Percentiles rank a stretch among this genome's conserved stretches.
These are phyloP conservation scores for Fusarium illudens DNA, from an alignment of 2,329 filamentous ascomycete species.

Conservation along the genomic window DNA sequence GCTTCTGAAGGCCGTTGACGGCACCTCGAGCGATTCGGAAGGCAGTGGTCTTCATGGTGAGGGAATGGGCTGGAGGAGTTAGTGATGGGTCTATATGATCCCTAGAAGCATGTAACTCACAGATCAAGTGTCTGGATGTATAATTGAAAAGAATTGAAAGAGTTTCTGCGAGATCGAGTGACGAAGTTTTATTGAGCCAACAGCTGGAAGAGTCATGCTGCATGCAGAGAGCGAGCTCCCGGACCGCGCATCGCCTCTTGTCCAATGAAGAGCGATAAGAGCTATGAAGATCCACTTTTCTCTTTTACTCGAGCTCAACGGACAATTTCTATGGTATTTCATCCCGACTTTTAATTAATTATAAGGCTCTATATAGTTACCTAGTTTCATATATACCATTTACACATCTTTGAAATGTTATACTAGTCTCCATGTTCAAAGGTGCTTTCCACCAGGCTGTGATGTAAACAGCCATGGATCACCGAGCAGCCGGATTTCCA, in stretches of 20 bases:
- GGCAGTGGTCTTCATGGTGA: slow-evolving; percentile 48
- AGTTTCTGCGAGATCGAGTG: background rate
- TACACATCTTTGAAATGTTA: background rate
- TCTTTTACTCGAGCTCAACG: background rate
- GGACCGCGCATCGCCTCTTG: background rate
- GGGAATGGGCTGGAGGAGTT: background rate
- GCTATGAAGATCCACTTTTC: slow-evolving; percentile 16
- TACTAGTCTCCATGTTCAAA: background rate
- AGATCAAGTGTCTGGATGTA: slow-evolving; percentile 3
- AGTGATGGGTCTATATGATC: background rate
- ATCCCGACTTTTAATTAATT: background rate
- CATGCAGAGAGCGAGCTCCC: slow-evolving; percentile 7
- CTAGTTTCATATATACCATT: background rate
- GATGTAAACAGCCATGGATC: background rate
- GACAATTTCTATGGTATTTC: background rate
- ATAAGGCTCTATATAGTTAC: background rate
- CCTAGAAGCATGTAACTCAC: background rate
- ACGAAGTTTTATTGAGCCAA: slow-evolving; percentile 13
- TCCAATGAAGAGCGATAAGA: background rate
- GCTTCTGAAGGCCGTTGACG: slow-evolving; percentile 50
- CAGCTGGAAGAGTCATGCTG: slow-evolving; percentile 30
- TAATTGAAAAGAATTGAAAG: slow-evolving; percentile 10
- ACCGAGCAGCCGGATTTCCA: slow-evolving; percentile 33
- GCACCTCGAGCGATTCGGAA: slow-evolving; percentile 47
- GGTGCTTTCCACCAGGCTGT: background rate